phyloP scores from a whole-genome alignment of 106 monocot genomes.

The Xerophyta viscosa region DNA sequence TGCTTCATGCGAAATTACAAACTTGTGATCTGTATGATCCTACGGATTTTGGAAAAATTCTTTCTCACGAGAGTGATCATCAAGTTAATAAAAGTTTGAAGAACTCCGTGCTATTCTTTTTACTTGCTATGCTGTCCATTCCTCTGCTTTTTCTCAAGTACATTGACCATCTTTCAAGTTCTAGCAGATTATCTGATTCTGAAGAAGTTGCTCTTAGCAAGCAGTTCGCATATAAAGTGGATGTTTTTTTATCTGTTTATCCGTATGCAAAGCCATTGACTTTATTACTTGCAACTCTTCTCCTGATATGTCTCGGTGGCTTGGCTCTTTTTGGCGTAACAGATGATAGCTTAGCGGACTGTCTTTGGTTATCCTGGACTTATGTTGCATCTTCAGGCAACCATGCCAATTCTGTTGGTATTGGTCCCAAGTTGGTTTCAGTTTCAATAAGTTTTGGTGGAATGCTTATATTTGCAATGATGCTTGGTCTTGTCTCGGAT shows the following conservation, averaged over 20 bases:
- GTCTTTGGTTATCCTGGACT: constrained; percentile 65
- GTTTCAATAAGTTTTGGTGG: constrained; percentile 64
- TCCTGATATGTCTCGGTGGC: constrained; percentile 61
- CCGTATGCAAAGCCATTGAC: constrained; percentile 59
- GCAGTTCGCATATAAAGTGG: constrained; percentile 54
- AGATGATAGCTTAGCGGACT: constrained; percentile 53
- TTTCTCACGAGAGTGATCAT: constrained; percentile 6
- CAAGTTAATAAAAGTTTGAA: constrained; percentile 23
- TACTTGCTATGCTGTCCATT: constrained; percentile 33
- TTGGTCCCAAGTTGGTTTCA: constrained; percentile 60
- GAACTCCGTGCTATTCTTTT: constrained; percentile 36
- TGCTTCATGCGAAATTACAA: constrained; percentile 23
- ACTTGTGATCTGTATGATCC: constrained; percentile 22
- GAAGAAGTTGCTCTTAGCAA: constrained; percentile 65
- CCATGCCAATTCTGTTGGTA: constrained; percentile 57
- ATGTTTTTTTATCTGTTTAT: constrained; percentile 54
- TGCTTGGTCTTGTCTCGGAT: constrained; percentile 73
- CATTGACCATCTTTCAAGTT: constrained; percentile 34
- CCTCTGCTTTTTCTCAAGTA: constrained; percentile 52
- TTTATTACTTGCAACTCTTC: constrained; percentile 54
- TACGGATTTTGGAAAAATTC: constrained; percentile 4
- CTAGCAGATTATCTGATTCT: constrained; percentile 33
- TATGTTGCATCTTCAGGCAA: constrained; percentile 69
- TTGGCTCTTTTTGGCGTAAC: constrained; percentile 68
- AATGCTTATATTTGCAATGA: constrained; percentile 86